Base-by-base conservation (phyloP, 208 protist genomes). In the Trypanosoma platydactyli region DNA sequence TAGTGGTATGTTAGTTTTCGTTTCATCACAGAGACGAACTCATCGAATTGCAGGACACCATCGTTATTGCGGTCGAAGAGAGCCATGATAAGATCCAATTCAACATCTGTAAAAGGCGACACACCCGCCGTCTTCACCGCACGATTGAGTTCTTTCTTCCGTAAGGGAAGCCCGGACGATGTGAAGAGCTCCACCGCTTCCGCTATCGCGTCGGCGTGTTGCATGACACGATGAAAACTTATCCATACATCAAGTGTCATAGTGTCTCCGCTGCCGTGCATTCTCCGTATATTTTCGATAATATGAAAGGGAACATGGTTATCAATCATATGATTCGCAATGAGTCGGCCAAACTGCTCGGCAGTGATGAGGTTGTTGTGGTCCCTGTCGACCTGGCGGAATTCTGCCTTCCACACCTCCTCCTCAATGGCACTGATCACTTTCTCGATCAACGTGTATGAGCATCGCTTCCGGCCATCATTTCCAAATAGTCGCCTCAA, bases 41-140 rank as follows among this genome's bases (percentile, higher is more conserved):
- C 91, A 24, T 94, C 86, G 20, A 92, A 87, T 52, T 92, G 80
- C 67, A 96, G 71, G 20, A 77, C 75, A 44, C 91, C 91, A 67
- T 96, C 83, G 29, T 75, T 71, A 58, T 96, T 84, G 44, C 81
- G 81, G 70, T 96, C 91, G 73, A 96, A 96, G 9, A 96, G 59
- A 29, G 80, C 75, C 66, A 94, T 92, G 35, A 95, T 57, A 13
- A 95, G 64, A 41, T 80, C 70, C 13, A 74, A 60, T 15, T 69
- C 57, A n/a, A 51, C 53, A 29, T 79, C 55, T 30, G 65, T 69
- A 27, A 91, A 65, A 18, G 74, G 50, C 15, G 66, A 62, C 64
- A 91, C 33, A 5, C 79, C 78, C 7, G 79, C 79, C 0, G 84
- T 78, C 42, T 68, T 73, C 58, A 94, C 59, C 11, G 83, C 83